Evolutionary conservation across 257 asterid species (phyloP), one percentile per base, ranked within the genome.

Genomic region (Sherardia arvensis): DNA sequence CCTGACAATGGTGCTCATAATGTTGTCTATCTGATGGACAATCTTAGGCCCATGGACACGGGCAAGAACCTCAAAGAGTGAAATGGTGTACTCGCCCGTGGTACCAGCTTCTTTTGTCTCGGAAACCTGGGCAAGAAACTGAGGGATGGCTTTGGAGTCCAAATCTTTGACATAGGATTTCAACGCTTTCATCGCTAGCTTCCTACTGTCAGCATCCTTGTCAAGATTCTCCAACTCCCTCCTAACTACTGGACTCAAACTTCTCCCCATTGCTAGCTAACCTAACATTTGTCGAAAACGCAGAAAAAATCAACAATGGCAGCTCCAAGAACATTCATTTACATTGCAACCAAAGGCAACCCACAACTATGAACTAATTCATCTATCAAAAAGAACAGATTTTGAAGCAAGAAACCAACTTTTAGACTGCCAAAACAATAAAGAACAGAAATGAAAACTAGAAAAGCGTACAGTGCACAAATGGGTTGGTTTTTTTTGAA

Each of bases 81-180:
- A 92, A 58, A 92, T 87, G 20, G 98, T 81, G 68, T 92, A 81
- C 77, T 91, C 95, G 7, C 98, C 98, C 1, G 83, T 69, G 4
- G 70, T 25, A 53, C 96, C 91, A 33, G 74, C 71, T 74, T 89
- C 89, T 71, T 82, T 92, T 60, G 93, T 82, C 74, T 92, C 89
- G 7, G 95, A 92, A 66, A 92, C 97, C 54, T 83, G 90, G 72
- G 98, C 97, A 53, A 92, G 95, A 76, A 92, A 92, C 45, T 85
- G 74, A 48, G 98, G 98, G 72, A 92, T 92, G 1, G 95, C 93
- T 76, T 85, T 87, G 71, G 98, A 83, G 78, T 92, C 98, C 84
- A 92, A 77, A 59, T 92, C 97, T 74, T 86, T 86, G 47, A 92
- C 98, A 49, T 82, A 85, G 10, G 85, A 81, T 66, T 87, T 92